phyloP scores from a whole-genome alignment of 495 filamentous ascomycete genomes.

The Neurospora sublineolata region DNA sequence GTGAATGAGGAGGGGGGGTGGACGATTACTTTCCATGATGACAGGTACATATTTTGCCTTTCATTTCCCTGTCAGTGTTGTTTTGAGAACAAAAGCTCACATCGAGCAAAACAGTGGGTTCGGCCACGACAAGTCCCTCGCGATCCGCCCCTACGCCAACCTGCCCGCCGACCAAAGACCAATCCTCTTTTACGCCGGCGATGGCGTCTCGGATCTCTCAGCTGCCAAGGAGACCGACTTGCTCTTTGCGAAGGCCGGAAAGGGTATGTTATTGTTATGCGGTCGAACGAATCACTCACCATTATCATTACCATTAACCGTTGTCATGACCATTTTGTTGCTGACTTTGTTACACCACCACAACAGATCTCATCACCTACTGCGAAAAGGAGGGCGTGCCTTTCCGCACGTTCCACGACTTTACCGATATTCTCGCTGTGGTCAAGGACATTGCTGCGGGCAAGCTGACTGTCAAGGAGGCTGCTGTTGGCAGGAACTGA shows the following conservation, averaged over 20 bases:
- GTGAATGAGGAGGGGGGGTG: slow-evolving; percentile 72
- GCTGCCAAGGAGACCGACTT: slow-evolving; percentile 82
- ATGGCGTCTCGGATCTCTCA: slow-evolving; percentile 80
- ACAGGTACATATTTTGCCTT: slow-evolving; percentile 47
- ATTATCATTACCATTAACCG: neutral
- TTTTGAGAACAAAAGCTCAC: neutral
- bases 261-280: slow-evolving; percentile 47
- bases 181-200: slow-evolving; percentile 76
- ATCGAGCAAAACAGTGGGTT: slow-evolving; percentile 45
- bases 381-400: slow-evolving; percentile 68
- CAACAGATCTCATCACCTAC: slow-evolving; percentile 65
- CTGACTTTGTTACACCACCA: slow-evolving; percentile 2
- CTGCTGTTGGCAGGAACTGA: slow-evolving; percentile 24
- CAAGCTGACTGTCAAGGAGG: slow-evolving; percentile 36
- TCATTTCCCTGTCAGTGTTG: too few species aligned
- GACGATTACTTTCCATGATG: slow-evolving; percentile 80
- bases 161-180: slow-evolving; percentile 57
- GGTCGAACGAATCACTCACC: neutral
- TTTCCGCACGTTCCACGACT: slow-evolving; percentile 72
- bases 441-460: slow-evolving; percentile 62
- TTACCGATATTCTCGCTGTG: slow-evolving; percentile 59
- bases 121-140: slow-evolving; percentile 86
- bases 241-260: slow-evolving; percentile 80
- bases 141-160: slow-evolving; percentile 71
- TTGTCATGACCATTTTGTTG: neutral